A percentile compares a stretch with the other conserved stretches of the same genome.
Evolutionary conservation across 768 basidiomycete genomes (phyloP).

Genomic region (Gelatoporia subvermispora): DNA sequence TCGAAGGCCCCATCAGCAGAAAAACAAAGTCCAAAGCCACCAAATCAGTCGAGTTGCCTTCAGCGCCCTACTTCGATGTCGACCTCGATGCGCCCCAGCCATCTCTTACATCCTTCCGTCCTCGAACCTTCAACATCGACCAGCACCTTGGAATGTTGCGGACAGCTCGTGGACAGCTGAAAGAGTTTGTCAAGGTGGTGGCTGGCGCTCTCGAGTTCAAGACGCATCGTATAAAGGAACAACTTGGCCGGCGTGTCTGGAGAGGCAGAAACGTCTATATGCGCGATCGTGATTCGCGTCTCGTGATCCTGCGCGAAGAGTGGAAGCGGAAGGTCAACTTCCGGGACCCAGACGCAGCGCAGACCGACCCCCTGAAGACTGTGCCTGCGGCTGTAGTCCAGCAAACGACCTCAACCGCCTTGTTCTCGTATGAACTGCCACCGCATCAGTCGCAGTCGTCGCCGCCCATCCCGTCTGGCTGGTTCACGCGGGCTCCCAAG

Average conservation of each 20-base stretch:
- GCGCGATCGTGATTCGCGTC: constrained; percentile 23
- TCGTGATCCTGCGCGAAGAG: constrained; percentile 33
- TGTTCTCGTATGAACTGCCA: neutral
- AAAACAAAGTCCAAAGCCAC: neutral
- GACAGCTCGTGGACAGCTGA: constrained; percentile 49
- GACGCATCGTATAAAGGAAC: constrained; percentile 64
- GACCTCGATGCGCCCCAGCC: constrained; percentile 25
- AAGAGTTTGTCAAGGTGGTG: constrained; percentile 38
- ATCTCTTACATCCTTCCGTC: constrained; percentile 14
- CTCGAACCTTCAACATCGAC: constrained; percentile 44
- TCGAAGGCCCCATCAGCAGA: neutral
- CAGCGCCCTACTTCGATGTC: constrained; percentile 25
- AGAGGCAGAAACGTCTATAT: constrained; percentile 52
- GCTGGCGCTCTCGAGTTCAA: constrained; percentile 43
- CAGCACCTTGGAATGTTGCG: constrained; percentile 54
- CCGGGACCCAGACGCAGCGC: too few relatives aligned
- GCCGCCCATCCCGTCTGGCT: too few relatives aligned
- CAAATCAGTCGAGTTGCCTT: neutral
- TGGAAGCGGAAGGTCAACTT: constrained; percentile 49
- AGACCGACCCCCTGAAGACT: too few relatives aligned
- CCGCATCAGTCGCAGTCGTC: neutral
- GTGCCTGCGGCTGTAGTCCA: too few relatives aligned
- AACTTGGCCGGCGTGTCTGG: constrained; percentile 78
- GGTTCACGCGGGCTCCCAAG: too few relatives aligned
- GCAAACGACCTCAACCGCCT: too few relatives aligned